phyloP scores from a whole-genome alignment of 2,329 filamentous ascomycete genomes.

The Alternaria novae-zelandiae region DNA sequence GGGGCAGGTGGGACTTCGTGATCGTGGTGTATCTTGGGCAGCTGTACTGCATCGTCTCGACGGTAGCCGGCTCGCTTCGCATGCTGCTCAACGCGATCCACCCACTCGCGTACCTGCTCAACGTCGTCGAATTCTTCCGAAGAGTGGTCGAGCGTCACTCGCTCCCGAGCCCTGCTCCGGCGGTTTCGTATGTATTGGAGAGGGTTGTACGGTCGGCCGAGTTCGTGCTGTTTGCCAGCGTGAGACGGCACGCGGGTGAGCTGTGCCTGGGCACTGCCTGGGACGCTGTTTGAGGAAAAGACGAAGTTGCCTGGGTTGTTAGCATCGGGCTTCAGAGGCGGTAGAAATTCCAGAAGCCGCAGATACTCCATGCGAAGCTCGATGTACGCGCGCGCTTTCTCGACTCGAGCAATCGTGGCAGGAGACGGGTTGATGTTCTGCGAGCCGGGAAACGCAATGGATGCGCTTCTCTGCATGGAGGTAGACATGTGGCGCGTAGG shows the following conservation, averaged over 20 bases:
- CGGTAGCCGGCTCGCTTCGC: slow-evolving; percentile 49
- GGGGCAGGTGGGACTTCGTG: slow-evolving; percentile 27
- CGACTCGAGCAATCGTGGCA: slow-evolving; percentile 80
- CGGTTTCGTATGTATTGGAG: slow-evolving; percentile 92
- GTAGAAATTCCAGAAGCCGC: slow-evolving; percentile 77
- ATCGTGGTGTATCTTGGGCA: slow-evolving; percentile 41
- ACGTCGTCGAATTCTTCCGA: slow-evolving; percentile 79
- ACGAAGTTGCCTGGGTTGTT: slow-evolving; percentile 51
- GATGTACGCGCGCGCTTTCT: slow-evolving; percentile 83
- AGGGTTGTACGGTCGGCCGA: slow-evolving; percentile 84
- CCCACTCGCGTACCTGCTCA: slow-evolving; percentile 74
- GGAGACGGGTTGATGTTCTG: slow-evolving; percentile 71
- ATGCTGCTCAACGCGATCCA: slow-evolving; percentile 69
- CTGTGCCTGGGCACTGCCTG: slow-evolving; percentile 50
- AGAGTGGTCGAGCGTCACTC: slow-evolving; percentile 75
- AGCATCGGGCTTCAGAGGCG: slow-evolving; percentile 67
- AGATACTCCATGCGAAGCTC: slow-evolving; percentile 87
- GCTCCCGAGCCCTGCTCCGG: slow-evolving; percentile 80
- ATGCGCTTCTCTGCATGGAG: slow-evolving; percentile 31
- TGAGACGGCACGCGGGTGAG: slow-evolving; percentile 48
- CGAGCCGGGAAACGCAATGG: slow-evolving; percentile 28
- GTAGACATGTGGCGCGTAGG: slow-evolving; percentile 41
- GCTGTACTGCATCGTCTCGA: slow-evolving; percentile 39
- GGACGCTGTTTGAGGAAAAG: slow-evolving; percentile 48
- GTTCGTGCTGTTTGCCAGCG: slow-evolving; percentile 45